These are phyloP conservation scores for Linaria vulgaris DNA, from an alignment of 257 asterid species.

Conservation along the genomic window DNA sequence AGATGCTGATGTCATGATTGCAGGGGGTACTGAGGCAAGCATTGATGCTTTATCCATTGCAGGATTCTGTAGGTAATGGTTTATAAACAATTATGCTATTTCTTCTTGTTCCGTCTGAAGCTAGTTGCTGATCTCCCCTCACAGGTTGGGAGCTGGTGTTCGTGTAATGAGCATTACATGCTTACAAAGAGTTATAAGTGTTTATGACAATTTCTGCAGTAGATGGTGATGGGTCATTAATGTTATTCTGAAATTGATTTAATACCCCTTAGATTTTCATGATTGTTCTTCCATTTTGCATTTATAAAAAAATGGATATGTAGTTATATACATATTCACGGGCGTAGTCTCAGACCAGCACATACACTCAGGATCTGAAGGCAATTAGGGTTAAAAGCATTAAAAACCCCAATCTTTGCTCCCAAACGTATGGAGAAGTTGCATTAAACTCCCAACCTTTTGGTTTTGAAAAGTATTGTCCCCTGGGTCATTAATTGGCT, in stretches of 20 bases:
- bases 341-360: too few relatives aligned
- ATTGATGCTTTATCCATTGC: constrained; percentile 97
- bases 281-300: not conserved
- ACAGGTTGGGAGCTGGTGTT: not conserved
- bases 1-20: constrained; percentile 96
- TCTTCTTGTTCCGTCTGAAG: constrained; percentile 14
- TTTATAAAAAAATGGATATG: not conserved
- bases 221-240: constrained; percentile 12
- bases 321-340: too few relatives aligned
- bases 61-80: constrained; percentile 85
- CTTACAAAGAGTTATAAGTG: not conserved
- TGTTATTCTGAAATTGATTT: not conserved
- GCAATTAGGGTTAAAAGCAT: too few relatives aligned
- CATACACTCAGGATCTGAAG: too few relatives aligned
- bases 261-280: not conserved
- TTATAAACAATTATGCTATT: constrained; percentile 9
- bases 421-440: too few relatives aligned
- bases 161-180: not conserved
- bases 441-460: too few relatives aligned
- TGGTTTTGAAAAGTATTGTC: too few relatives aligned
- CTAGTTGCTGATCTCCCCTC: not conserved
- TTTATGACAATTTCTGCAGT: not conserved
- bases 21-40: constrained; percentile 98
- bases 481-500: too few relatives aligned
- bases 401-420: too few relatives aligned